A percentile compares a stretch with the other conserved stretches of the same genome.
phyloP scores from a whole-genome alignment of 176 grass and related monocot species.

The Oryza glaberrima region DNA sequence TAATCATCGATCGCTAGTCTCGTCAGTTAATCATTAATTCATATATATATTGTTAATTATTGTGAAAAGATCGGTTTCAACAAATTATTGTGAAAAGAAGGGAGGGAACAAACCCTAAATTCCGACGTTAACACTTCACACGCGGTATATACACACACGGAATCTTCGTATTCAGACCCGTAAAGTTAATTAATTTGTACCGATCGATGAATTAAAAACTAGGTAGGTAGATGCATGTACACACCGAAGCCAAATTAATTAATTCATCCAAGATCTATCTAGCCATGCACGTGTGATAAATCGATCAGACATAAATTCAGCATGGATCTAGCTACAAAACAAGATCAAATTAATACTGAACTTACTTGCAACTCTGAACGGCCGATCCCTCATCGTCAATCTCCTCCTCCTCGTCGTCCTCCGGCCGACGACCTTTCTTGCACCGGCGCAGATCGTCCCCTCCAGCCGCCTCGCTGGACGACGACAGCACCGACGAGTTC shows the following conservation, averaged over 20 bases:
- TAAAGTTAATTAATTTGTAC: neutral
- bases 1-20: neutral
- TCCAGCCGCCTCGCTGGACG: conserved; percentile 30
- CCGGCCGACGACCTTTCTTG: conserved; percentile 28
- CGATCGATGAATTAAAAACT: neutral
- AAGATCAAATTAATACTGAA: neutral
- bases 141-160: neutral
- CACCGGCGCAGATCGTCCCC: neutral
- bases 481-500: conserved; percentile 50
- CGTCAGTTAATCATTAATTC: neutral
- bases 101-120: conserved; percentile 20
- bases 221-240: neutral
- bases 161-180: neutral
- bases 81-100: neutral
- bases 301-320: neutral
- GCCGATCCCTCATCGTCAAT: conserved; percentile 22
- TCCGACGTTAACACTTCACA: conserved; percentile 26
- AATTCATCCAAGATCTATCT: neutral
- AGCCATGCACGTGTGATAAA: neutral
- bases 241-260: neutral
- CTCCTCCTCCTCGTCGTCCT: conserved; percentile 29
- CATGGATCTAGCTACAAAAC: neutral
- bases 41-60: neutral
- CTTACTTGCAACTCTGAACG: conserved; percentile 37
- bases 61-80: neutral